phyloP scores from a whole-genome alignment of 2,329 filamentous ascomycete genomes.

The Pyrenophora tritici-repentis region DNA sequence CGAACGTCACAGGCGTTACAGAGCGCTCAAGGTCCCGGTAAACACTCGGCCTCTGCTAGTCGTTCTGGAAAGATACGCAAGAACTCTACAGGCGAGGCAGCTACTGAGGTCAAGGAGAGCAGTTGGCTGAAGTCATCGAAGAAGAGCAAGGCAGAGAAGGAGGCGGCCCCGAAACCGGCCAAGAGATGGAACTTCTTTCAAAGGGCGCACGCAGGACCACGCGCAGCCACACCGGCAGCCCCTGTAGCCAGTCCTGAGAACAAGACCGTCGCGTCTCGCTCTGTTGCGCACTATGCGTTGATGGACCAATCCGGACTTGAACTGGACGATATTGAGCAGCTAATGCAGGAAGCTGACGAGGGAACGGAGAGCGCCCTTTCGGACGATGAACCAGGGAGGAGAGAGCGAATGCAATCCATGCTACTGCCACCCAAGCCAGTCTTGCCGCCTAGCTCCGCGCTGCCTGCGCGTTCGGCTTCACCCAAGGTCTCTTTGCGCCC shows the following conservation, averaged over 20 bases:
- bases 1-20: conserved; percentile 37
- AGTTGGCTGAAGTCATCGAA: conserved; percentile 46
- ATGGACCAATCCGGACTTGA: conserved; percentile 56
- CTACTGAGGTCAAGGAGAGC: conserved; percentile 44
- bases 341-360: conserved; percentile 52
- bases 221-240: conserved; percentile 39
- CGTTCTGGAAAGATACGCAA: conserved; percentile 31
- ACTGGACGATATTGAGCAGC: conserved; percentile 52
- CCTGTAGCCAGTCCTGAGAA: conserved; percentile 49
- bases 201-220: conserved; percentile 49
- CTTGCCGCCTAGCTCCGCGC: conserved; percentile 34
- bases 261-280: conserved; percentile 42
- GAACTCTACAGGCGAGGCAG: conserved; percentile 27
- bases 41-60: conserved; percentile 17
- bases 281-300: conserved; percentile 63
- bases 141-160: conserved; percentile 33
- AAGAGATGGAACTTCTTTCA: conserved; percentile 66
- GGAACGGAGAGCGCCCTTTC: conserved; percentile 25
- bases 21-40: conserved; percentile 23
- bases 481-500: conserved; percentile 44
- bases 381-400: conserved; percentile 30
- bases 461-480: conserved; percentile 39
- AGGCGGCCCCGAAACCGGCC: conserved; percentile 44
- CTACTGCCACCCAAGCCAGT: conserved; percentile 45
- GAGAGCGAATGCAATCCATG: conserved; percentile 46